Conservation (phyloP, 2,329 filamentous ascomycete genomes). For the Diaporthe amygdali region DNA sequence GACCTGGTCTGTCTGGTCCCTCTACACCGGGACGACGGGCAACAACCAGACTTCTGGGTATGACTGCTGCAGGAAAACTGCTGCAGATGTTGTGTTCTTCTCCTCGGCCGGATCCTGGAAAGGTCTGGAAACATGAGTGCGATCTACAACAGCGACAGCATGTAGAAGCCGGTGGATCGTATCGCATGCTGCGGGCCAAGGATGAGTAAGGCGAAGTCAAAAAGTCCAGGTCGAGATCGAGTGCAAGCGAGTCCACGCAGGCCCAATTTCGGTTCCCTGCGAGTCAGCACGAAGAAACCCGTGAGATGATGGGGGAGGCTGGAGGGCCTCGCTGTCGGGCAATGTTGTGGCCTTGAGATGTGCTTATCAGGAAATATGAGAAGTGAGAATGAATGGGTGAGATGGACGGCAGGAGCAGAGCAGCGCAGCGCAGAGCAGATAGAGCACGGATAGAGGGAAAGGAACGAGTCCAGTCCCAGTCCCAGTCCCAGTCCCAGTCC, state of each 20-base stretch:
- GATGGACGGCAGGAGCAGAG: not conserved
- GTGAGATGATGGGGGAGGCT: not conserved
- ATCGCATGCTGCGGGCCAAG: slow-evolving; percentile 1
- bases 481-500: too few species aligned
- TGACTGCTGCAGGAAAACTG: slow-evolving; percentile 2
- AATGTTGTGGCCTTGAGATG: not conserved
- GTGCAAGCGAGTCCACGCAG: not conserved
- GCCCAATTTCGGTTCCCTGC: not conserved
- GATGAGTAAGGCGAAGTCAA: not conserved
- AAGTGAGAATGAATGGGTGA: not conserved
- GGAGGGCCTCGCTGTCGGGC: not conserved
- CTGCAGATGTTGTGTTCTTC: slow-evolving; percentile 8
- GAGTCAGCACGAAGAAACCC: not conserved
- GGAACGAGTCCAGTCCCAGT: not conserved
- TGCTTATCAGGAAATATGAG: slow-evolving; percentile 2
- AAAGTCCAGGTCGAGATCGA: not conserved
- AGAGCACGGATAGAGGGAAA: slow-evolving; percentile 6
- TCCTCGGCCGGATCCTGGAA: not conserved
- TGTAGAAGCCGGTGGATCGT: not conserved
- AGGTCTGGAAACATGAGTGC: slow-evolving; percentile 20
- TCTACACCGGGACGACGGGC: not conserved
- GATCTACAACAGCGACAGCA: not conserved
- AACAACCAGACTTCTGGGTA: not conserved
- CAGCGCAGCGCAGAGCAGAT: not conserved
- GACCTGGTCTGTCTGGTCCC: not conserved